phyloP scores from a whole-genome alignment of 2,329 filamentous ascomycete species.

The Coniochaeta pulveracea region DNA sequence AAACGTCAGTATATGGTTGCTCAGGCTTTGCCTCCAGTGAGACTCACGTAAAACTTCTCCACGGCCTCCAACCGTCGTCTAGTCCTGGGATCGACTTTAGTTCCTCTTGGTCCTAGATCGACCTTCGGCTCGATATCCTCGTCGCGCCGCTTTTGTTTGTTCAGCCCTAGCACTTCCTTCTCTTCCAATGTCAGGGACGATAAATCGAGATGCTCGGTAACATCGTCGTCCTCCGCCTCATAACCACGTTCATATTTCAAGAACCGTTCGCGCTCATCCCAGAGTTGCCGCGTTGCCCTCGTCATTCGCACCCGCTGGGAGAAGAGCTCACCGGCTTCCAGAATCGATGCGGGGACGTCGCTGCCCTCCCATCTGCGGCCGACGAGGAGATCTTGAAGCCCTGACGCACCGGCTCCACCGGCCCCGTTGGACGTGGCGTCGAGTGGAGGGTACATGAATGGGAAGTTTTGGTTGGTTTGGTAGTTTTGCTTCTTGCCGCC shows the following conservation, averaged over 20 bases:
- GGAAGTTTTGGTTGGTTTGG: constrained; percentile 97
- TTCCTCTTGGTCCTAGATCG: constrained; percentile 39
- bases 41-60: constrained; percentile 77
- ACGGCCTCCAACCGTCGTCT: constrained; percentile 60
- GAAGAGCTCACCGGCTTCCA: constrained; percentile 90
- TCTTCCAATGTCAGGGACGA: constrained; percentile 25
- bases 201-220: constrained; percentile 26
- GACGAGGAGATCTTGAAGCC: constrained; percentile 67
- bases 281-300: constrained; percentile 80
- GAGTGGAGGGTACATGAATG: constrained; percentile 90
- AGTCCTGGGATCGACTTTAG: constrained; percentile 37
- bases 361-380: constrained; percentile 87
- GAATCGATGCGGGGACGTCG: constrained; percentile 85
- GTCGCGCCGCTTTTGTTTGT: constrained; percentile 26
- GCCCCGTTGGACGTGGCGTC: constrained; percentile 82
- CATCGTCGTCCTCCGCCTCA: constrained; percentile 41
- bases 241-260: constrained; percentile 89
- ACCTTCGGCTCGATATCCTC: constrained; percentile 22
- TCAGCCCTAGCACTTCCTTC: constrained; percentile 34
- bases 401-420: constrained; percentile 77
- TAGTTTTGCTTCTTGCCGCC: constrained; percentile 98
- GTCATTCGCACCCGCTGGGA: constrained; percentile 85
- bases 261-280: constrained; percentile 86
- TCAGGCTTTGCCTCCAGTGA: too few relatives aligned
- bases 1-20: constrained; percentile 18